These are phyloP conservation scores for Acer campestre DNA, from an alignment of 345 rosid genomes.

Conservation along the genomic window DNA sequence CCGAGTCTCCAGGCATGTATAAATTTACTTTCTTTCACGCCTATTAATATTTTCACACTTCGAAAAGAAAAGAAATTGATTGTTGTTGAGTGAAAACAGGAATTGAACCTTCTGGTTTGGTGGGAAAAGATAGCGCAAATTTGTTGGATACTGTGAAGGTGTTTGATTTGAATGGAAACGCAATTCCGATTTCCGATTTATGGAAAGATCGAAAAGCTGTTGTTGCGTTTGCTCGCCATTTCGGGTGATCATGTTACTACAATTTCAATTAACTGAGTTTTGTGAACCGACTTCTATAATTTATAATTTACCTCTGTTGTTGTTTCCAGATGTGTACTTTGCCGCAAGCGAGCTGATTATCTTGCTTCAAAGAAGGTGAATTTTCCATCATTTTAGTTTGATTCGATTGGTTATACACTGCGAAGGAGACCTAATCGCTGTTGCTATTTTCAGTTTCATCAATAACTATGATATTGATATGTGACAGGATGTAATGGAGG, in stretches of 20 bases:
- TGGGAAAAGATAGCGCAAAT: slow-evolving; percentile 36
- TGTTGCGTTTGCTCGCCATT: slow-evolving; percentile 93
- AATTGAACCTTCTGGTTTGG: slow-evolving; percentile 31
- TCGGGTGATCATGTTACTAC: slow-evolving; percentile 50
- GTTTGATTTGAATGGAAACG: slow-evolving; percentile 68
- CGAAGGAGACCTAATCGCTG: not conserved
- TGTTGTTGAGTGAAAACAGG: slow-evolving; percentile 37
- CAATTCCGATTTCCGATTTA: slow-evolving; percentile 67
- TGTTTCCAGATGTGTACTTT: slow-evolving; percentile 73
- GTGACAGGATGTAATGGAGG: slow-evolving; percentile 79
- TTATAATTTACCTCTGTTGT: not conserved
- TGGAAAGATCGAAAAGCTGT: slow-evolving; percentile 87
- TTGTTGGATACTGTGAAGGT: slow-evolving; percentile 58
- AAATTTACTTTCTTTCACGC: not conserved
- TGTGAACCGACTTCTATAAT: not conserved
- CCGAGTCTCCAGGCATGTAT: slow-evolving; percentile 64
- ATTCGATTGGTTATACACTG: not conserved
- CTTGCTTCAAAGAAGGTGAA: slow-evolving; percentile 84
- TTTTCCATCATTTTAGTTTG: not conserved
- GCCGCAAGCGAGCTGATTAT: slow-evolving; percentile 86
- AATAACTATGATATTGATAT: slow-evolving; percentile 2
- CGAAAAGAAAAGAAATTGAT: not conserved
- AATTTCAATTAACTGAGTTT: not conserved
- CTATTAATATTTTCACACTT: not conserved
- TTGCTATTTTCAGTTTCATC: not conserved